A percentile compares a stretch with the other conserved stretches of the same genome.
Conservation (phyloP, 305 asterid species). For the Caryopteris hybrid region DNA sequence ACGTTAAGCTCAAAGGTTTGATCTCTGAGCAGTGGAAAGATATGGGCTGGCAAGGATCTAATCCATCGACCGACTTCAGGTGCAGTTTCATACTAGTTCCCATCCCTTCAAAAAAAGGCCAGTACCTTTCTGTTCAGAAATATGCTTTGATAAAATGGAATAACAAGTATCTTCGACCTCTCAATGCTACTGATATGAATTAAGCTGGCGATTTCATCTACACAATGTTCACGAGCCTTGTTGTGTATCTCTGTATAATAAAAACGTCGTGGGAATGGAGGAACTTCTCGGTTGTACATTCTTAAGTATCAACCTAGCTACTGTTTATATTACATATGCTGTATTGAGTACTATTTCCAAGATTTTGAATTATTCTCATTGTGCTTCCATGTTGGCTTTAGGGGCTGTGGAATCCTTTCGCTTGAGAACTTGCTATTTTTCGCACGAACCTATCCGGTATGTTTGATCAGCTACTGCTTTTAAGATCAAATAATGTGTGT, state of each 20-base stretch:
- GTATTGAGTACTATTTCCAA: neutral
- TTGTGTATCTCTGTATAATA: too few relatives aligned
- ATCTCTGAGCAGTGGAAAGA: constrained; percentile 98
- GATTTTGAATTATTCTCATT: constrained; percentile 19
- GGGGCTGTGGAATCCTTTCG: constrained; percentile 95
- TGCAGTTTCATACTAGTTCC: constrained; percentile 16
- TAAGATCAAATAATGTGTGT: constrained; percentile 15
- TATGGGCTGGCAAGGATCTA: constrained; percentile 98
- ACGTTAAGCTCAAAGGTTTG: constrained; percentile 61
- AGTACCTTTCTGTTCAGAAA: too few relatives aligned
- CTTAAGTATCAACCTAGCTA: neutral
- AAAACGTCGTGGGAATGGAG: too few relatives aligned
- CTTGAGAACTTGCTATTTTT: constrained; percentile 90
- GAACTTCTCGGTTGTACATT: too few relatives aligned
- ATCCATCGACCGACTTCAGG: constrained; percentile 98
- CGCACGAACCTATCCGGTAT: constrained; percentile 78
- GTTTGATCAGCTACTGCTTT: constrained; percentile 35
- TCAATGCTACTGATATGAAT: too few relatives aligned
- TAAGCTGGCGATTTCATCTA: too few relatives aligned
- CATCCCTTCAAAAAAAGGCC: neutral
- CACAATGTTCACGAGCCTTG: neutral
- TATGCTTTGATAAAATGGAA: too few relatives aligned
- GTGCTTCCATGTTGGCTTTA: constrained; percentile 30
- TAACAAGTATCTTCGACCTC: too few relatives aligned
- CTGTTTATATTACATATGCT: neutral